These are phyloP conservation scores for Pseudogymnoascus sp. DNA, from an alignment of 2,329 filamentous ascomycete genomes.

Conservation along the genomic window DNA sequence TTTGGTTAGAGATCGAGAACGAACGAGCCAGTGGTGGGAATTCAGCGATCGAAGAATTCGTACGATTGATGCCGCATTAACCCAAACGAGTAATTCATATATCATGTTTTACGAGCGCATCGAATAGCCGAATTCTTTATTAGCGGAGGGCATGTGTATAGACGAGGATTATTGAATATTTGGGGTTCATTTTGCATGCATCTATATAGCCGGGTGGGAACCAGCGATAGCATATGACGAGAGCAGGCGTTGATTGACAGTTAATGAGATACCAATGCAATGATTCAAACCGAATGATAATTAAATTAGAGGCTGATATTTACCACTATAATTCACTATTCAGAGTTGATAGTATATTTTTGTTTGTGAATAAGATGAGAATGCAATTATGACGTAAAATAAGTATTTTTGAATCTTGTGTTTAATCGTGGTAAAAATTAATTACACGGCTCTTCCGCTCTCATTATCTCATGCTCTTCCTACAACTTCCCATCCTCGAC, in stretches of 20 bases:
- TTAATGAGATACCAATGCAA: conserved; percentile 7
- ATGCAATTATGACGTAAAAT: neutral
- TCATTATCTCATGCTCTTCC: neutral
- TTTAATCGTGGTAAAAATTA: neutral
- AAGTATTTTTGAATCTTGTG: neutral
- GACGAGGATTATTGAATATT: neutral
- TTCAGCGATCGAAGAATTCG: conserved; percentile 8
- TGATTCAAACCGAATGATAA: neutral
- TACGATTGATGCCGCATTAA: conserved; percentile 8
- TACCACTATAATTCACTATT: neutral
- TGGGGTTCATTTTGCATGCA: neutral
- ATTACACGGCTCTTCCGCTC: neutral
- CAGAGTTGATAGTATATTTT: neutral
- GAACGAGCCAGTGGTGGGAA: conserved; percentile 10
- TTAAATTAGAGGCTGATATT: neutral
- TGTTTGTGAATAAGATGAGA: neutral
- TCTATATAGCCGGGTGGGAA: neutral
- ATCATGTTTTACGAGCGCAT: conserved; percentile 11
- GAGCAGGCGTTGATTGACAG: neutral
- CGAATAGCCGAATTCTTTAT: neutral
- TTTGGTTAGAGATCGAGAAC: conserved; percentile 17
- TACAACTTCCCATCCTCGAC: neutral
- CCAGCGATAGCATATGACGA: conserved; percentile 2
- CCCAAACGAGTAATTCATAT: conserved; percentile 10
- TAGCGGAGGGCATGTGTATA: neutral